phyloP scores from a whole-genome alignment of 2,329 filamentous ascomycete genomes.

The Trichoderma cornu-damae region DNA sequence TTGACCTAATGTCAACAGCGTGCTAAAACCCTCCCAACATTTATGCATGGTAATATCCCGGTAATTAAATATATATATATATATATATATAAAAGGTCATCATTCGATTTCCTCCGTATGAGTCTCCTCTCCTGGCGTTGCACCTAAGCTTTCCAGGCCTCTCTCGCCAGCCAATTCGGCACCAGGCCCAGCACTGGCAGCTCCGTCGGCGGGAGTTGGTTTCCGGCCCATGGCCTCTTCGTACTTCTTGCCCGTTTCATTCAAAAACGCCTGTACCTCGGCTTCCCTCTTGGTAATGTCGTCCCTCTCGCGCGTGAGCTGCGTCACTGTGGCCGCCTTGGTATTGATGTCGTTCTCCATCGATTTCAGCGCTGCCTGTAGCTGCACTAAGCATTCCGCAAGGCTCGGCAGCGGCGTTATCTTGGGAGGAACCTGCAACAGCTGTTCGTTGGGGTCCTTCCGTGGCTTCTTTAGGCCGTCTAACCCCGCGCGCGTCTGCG shows the following conservation, averaged over 20 bases:
- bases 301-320: conserved; percentile 61
- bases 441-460: conserved; percentile 32
- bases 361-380: conserved; percentile 56
- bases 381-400: conserved; percentile 57
- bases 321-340: conserved; percentile 59
- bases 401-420: conserved; percentile 75
- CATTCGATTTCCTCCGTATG: conserved; percentile 21
- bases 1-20: neutral
- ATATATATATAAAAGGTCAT: neutral
- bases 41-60: neutral
- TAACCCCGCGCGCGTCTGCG: conserved; percentile 82
- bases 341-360: conserved; percentile 60
- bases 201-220: conserved; percentile 18
- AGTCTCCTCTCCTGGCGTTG: conserved; percentile 25
- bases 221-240: conserved; percentile 39
- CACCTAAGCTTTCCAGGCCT: conserved; percentile 35
- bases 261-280: conserved; percentile 74
- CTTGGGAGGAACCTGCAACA: conserved; percentile 59
- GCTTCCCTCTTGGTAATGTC: conserved; percentile 64
- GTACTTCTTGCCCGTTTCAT: conserved; percentile 69
- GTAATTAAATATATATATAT: no score
- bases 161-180: conserved; percentile 30
- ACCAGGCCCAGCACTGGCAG: conserved; percentile 18
- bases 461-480: conserved; percentile 54
- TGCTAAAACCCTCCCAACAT: neutral